These are phyloP conservation scores for Leucogyrophana mollusca DNA, from an alignment of 768 basidiomycete species.

Conservation along the genomic window DNA sequence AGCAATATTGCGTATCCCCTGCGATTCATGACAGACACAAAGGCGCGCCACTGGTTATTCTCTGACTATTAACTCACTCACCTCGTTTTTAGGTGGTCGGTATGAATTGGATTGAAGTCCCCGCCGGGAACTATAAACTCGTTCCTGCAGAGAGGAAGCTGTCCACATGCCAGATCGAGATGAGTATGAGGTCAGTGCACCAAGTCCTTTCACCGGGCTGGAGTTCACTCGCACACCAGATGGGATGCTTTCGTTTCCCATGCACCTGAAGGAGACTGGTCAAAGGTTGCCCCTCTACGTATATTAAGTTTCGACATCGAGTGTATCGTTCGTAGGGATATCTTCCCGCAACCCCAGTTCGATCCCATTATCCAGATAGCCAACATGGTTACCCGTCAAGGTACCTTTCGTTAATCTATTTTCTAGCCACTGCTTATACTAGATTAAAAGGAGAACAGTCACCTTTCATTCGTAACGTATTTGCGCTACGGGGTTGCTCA, in stretches of 20 bases:
- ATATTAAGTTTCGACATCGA: conserved; percentile 99
- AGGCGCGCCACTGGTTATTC: conserved; percentile 44
- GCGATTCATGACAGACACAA: conserved; percentile 97
- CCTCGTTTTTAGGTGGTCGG: conserved; percentile 70
- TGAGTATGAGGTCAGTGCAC: conserved; percentile 62
- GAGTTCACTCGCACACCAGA: conserved; percentile 36
- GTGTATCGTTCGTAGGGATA: conserved; percentile 95
- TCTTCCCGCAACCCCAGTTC: conserved; percentile 86
- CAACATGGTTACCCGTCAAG: conserved; percentile 98
- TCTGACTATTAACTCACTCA: not conserved
- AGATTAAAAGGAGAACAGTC: conserved; percentile 79
- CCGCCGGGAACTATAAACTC: conserved; percentile 76
- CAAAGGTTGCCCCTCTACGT: conserved; percentile 87
- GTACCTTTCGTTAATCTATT: conserved; percentile 35
- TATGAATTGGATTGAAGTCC: conserved; percentile 99
- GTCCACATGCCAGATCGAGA: conserved; percentile 88
- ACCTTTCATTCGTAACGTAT: conserved; percentile 95
- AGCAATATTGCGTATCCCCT: conserved; percentile 91
- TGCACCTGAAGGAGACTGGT: conserved; percentile 89
- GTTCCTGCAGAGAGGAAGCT: conserved; percentile 54
- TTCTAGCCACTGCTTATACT: too few relatives aligned
- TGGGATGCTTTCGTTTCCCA: conserved; percentile 88
- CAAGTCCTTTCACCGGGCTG: not conserved
- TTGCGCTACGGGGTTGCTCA: conserved; percentile 91
- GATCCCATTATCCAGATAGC: conserved; percentile 99